Evolutionary conservation across 2,329 filamentous ascomycete species (phyloP), one percentile per base, ranked within the genome.

Genomic region (Diplodia mutila): DNA sequence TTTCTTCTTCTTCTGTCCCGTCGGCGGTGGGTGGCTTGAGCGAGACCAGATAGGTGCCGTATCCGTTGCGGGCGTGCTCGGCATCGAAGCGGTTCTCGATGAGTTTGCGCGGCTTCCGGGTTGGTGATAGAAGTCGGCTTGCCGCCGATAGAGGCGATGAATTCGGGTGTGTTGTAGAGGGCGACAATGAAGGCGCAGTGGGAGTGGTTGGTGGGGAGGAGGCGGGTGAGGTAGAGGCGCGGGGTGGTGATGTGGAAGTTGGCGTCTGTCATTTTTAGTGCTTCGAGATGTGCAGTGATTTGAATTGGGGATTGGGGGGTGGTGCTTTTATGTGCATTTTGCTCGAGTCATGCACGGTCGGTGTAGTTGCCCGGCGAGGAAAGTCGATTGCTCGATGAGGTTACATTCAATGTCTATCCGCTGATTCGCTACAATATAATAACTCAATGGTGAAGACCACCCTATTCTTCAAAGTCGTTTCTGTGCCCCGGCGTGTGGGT

Each of bases 131-230:
- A 42, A 14, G 68, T 69, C 11, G 70, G 55, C 8, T 63, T 68
- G 25, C 69, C 68, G 21, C 68, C 70, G 21, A 69, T 68, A 23
- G 67, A 68, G 25, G 67, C 68, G 21, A 71, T 70, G 46, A 73
- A 71, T 16, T 72, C 69, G 49, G 73, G 72, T 9, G 67, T 70
- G 67, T 72, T 75, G 69, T 72, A 72, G 12, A 76, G 71, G 8
- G 65, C 53, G 48, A 75, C 70, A 23, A 75, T 51, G 69, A 76
- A 74, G 68, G 74, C 74, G 66, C 72, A 74, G 66, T 76, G 73
- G 1, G 65, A 29, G 68, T 73, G 69, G 23, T 67, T 46, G 39
- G 39, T n/a, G 32, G 73, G 66, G 5, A 68, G 61, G 48, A 73
- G 69, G 65, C 72, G 67, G 12, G 71, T 71, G 49, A 76, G 65